Evolutionary conservation across 306 rosid species (phyloP).

Genomic region (Vigna angularis): DNA sequence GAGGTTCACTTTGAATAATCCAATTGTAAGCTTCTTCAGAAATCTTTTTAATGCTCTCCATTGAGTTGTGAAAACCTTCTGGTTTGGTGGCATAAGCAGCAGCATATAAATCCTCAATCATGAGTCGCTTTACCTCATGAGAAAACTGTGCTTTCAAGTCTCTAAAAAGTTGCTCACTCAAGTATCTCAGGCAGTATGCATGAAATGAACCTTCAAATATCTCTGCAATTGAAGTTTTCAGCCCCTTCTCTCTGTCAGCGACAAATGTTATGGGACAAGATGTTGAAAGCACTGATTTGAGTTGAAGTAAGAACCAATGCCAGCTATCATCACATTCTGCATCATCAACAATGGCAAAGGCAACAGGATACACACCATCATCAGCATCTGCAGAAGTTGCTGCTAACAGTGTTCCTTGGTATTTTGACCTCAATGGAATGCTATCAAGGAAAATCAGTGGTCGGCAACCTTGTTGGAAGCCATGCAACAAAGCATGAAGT

Average conservation of each 20-base stretch:
- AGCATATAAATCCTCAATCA: conserved; percentile 83
- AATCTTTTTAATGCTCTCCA: conserved; percentile 78
- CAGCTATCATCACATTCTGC: conserved; percentile 91
- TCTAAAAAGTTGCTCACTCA: conserved; percentile 86
- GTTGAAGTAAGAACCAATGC: conserved; percentile 90
- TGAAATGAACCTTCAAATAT: conserved; percentile 81
- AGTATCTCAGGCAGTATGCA: conserved; percentile 81
- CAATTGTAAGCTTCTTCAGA: conserved; percentile 86
- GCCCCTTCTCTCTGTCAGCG: conserved; percentile 86
- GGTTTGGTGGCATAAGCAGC: conserved; percentile 80
- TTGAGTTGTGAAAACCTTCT: conserved; percentile 74
- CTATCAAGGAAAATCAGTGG: conserved; percentile 93
- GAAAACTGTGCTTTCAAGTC: conserved; percentile 94
- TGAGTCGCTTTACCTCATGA: conserved; percentile 92
- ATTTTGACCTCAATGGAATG: conserved; percentile 82
- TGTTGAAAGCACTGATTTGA: conserved; percentile 77
- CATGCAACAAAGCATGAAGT: conserved; percentile 83
- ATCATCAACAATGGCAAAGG: conserved; percentile 91
- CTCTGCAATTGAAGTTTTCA: conserved; percentile 75
- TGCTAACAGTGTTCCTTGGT: conserved; percentile 90
- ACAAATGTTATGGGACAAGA: conserved; percentile 85
- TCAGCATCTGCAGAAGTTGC: conserved; percentile 94
- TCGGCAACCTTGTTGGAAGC: conserved; percentile 97
- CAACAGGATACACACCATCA: conserved; percentile 88
- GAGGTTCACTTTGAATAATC: conserved; percentile 87